phyloP scores from a whole-genome alignment of 352 stramenopile species.

The Peronosclerospora sorghi region DNA sequence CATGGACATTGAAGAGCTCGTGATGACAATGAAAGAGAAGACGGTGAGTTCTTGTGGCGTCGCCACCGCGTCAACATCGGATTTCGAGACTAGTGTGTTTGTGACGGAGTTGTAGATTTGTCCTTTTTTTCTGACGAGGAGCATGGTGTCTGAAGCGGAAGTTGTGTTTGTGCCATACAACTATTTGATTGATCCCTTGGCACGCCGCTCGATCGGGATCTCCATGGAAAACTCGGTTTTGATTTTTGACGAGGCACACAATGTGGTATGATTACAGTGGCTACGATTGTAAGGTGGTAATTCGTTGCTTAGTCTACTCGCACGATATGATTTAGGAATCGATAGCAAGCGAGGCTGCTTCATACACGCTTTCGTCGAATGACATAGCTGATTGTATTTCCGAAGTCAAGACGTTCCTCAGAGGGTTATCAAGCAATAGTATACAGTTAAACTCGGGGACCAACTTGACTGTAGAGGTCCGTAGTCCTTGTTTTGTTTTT shows the following conservation, averaged over 20 bases:
- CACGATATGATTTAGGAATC: constrained; percentile 43
- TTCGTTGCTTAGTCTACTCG: background rate
- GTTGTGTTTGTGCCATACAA: constrained; percentile 99
- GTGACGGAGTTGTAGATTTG: constrained; percentile 68
- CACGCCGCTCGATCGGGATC: constrained; percentile 87
- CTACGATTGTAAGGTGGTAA: background rate
- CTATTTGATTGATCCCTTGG: constrained; percentile 96
- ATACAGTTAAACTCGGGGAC: constrained; percentile 38
- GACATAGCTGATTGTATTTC: constrained; percentile 90
- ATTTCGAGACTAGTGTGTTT: constrained; percentile 16
- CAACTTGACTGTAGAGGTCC: constrained; percentile 54
- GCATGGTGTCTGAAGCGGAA: constrained; percentile 87
- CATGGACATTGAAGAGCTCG: constrained; percentile 99
- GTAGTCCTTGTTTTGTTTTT: background rate
- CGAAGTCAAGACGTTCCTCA: constrained; percentile 87
- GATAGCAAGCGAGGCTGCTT: constrained; percentile 90
- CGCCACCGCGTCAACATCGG: background rate
- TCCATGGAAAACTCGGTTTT: constrained; percentile 94
- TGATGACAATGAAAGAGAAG: constrained; percentile 76
- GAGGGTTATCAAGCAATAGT: constrained; percentile 44
- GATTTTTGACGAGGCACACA: constrained; percentile 99
- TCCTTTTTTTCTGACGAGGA: constrained; percentile 94
- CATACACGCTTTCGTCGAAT: constrained; percentile 90
- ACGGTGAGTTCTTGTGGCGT: constrained; percentile 19
- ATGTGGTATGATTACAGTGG: constrained; percentile 78